Evolutionary conservation across 371 early-diverging fungal genomes (phyloP), one percentile per base, ranked within the genome.

Genomic region (Blakeslea trispora): DNA sequence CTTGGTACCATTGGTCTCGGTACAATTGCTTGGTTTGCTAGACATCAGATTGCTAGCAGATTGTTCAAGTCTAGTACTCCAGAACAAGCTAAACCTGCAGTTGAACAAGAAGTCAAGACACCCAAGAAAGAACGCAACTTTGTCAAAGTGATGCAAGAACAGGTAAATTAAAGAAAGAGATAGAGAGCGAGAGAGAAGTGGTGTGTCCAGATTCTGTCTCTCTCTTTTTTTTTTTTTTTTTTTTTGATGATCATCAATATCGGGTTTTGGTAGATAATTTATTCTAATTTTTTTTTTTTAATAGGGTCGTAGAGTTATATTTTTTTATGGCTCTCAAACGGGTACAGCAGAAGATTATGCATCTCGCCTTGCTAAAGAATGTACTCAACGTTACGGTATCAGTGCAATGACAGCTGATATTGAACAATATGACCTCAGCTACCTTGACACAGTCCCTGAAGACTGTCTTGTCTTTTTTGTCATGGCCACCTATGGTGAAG

Each of bases 261-360:
- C n/a, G n/a, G n/a, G n/a, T n/a, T n/a, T n/a, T n/a, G n/a, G n/a
- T n/a, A n/a, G n/a, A n/a, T n/a, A n/a, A n/a, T n/a, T n/a, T n/a
- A n/a, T n/a, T n/a, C n/a, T n/a, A n/a, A n/a, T n/a, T n/a, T n/a
- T n/a, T n/a, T n/a, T n/a, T n/a, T n/a, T n/a, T n/a, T n/a, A n/a
- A n/a, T 55, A 84, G 85, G 85, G 81, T 48, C 86, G 86, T 59
- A 69, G 78, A 57, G 83, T 86, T 11, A 84, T 93, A 48, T 74
- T 91, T 45, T 92, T 96, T 69, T 97, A 91, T 69, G 96, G 96
- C 40, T 95, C 95, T 43, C 98, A 97, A 79, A 96, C 96, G 17
- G 98, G 98, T 45, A 95, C 95, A 31, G 98, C 97, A 19, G 96
- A 98, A 74, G 98, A 96, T 63, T 91, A 91, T 61, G 96, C 97